These are phyloP conservation scores for Fusarium irregulare DNA, from an alignment of 2,329 filamentous ascomycete genomes.

Conservation along the genomic window DNA sequence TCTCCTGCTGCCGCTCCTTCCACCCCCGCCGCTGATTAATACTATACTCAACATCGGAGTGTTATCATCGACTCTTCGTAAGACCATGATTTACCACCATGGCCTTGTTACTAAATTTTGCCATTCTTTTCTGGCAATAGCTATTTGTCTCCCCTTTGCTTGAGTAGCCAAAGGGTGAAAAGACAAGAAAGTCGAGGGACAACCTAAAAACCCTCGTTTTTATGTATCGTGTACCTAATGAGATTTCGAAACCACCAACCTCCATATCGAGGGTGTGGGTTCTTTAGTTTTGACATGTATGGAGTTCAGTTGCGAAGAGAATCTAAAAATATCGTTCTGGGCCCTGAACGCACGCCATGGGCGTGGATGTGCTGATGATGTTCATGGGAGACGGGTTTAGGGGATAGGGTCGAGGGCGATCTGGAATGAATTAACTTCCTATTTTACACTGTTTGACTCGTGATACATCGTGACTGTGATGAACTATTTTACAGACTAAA, in stretches of 20 bases:
- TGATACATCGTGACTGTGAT: constrained; percentile 22
- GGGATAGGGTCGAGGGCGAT: constrained; percentile 35
- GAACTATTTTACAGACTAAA: constrained; percentile 34
- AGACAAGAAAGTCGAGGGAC: constrained; percentile 41
- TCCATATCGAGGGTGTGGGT: constrained; percentile 47
- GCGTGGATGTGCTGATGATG: constrained; percentile 34
- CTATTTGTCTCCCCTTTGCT: constrained; percentile 39
- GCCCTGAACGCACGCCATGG: constrained; percentile 38
- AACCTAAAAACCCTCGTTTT: constrained; percentile 42
- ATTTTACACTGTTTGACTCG: constrained; percentile 41
- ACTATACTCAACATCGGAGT: constrained; percentile 22
- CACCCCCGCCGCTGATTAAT: constrained; percentile 58
- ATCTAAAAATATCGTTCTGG: constrained; percentile 47
- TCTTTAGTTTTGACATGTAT: constrained; percentile 50
- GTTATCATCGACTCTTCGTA: constrained; percentile 28
- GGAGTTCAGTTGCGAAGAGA: constrained; percentile 50
- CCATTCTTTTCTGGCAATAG: constrained; percentile 34
- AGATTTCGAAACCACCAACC: constrained; percentile 47
- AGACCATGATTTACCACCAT: constrained; percentile 29
- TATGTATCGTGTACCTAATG: constrained; percentile 54
- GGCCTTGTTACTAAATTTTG: constrained; percentile 30
- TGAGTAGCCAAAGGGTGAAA: constrained; percentile 36
- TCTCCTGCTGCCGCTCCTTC: constrained; percentile 66
- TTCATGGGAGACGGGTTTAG: constrained; percentile 29
- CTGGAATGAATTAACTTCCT: constrained; percentile 42